phyloP scores from a whole-genome alignment of 352 stramenopile genomes.

The Phytopythium mirpurense region DNA sequence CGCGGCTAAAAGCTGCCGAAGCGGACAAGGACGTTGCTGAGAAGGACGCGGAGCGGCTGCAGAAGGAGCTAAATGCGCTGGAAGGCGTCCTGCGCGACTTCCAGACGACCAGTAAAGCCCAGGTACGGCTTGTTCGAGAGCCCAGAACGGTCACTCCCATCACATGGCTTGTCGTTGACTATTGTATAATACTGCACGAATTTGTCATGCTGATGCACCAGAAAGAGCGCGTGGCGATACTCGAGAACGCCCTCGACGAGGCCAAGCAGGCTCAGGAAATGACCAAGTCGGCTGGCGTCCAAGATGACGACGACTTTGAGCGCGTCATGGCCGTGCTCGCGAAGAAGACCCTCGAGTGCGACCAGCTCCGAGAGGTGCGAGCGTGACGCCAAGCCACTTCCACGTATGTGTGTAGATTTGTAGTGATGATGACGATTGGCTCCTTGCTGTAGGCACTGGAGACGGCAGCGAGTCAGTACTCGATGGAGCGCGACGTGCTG shows the following conservation, averaged over 20 bases:
- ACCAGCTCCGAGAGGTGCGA: conserved; percentile 67
- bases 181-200: not conserved
- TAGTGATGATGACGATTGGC: not conserved
- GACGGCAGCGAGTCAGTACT: conserved; percentile 48
- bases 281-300: conserved; percentile 1
- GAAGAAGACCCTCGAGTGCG: conserved; percentile 64
- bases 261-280: conserved; percentile 7
- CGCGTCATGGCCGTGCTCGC: conserved; percentile 45
- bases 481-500: conserved; percentile 46
- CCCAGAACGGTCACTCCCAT: too few relatives aligned
- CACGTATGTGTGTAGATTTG: conserved; percentile 20
- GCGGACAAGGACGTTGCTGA: conserved; percentile 56
- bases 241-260: conserved; percentile 42
- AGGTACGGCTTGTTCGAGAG: conserved; percentile 11
- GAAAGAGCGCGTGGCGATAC: conserved; percentile 34
- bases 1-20: conserved; percentile 40
- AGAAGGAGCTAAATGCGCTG: conserved; percentile 45
- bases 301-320: conserved; percentile 37
- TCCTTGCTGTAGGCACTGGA: conserved; percentile 38
- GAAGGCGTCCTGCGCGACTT: conserved; percentile 66
- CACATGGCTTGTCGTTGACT: not conserved
- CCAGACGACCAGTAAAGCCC: conserved; percentile 48
- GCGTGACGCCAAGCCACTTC: too few relatives aligned
- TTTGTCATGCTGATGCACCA: conserved; percentile 13
- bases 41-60: conserved; percentile 50